Evolutionary conservation across 148 eudicot species (phyloP), one percentile per base, ranked within the genome.

Genomic region (Chenopodium quinoa): DNA sequence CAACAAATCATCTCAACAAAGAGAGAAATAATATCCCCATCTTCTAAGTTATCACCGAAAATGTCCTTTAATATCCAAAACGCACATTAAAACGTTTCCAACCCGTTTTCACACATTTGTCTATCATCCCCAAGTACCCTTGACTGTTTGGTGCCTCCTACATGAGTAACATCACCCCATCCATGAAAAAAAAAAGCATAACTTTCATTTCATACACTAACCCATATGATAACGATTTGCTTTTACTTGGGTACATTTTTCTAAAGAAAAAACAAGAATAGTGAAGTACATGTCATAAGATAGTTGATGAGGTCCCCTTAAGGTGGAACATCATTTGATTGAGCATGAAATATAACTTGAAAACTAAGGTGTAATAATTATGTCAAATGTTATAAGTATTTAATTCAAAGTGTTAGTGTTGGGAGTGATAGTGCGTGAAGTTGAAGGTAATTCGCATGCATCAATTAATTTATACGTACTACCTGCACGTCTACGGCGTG

Each of bases 401-500:
- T 34, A 46, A 48, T 46, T 12, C 13, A 12, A 27, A n/a, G 7
- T 74, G 63, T 50, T 74, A 47, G 77, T 50, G 77, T 50, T 74
- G 63, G 63, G n/a, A 60, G 34, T 62, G 52, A 77, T 76, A 62
- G 2, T 37, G 56, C 80, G 80, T 84, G 72, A 76, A 76, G 46
- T 31, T 46, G 47, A 80, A 84, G 82, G 76, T 13, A 82, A 23
- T 70, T 63, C 10, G 64, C 67, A 52, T 48, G 68, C 56, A 68
- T 76, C 64, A 71, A 71, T 73, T 84, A 77, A 20, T 63, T 73
- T 75, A 75, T 75, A 82, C 71, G 32, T 74, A 78, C 1, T n/a
- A 68, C 64, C 79, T 54, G 84, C 82, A 73, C 65, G 87, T 48
- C 16, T 69, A 85, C 65, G 84, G 72, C 87, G 54, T 76, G 80